Base-by-base conservation (phyloP, 768 basidiomycete genomes). In the Podaxis sp. region DNA sequence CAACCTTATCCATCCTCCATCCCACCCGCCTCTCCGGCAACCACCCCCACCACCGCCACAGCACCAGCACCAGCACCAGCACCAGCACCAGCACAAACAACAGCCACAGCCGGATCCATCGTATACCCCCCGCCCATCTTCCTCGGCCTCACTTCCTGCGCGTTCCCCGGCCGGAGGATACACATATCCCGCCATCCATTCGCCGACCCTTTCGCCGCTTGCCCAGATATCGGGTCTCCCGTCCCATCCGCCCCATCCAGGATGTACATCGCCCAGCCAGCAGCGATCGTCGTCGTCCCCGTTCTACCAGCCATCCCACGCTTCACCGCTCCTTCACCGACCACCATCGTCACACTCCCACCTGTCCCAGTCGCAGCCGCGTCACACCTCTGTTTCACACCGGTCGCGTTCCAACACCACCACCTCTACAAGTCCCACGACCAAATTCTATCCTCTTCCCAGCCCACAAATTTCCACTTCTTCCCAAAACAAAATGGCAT, bases 401-500 rank as follows among this genome's bases (percentile, higher is more conserved):
- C 61, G 61, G 51, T 21, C 64, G 63, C 25, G 62, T 61, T 54
- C 67, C 62, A n/a, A 62, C 63, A 46, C 61, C 62, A 61, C 58
- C 59, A 37, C 61, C 61, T 27, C 23, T 59, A 16, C 56, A 44
- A 53, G 52, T 37, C 55, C 55, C 61, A 23, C 62, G 59, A 10
- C 56, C 37, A 59, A 36, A 48, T 28, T 61, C 13, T 63, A 48
- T 35, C 57, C 55, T 13, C 65, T 54, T 32, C 63, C 66, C 59
- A 67, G 65, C 64, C 68, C 58, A 18, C 68, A 69, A 58, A 32
- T 32, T 32, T 32, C 32, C 32, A 9, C 32, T 32, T 9, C 32
- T 32, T 73, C 63, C 67, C 67, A 73, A 66, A 68, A 28, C 37
- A 55, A 58, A 27, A 52, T 56, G 50, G 50, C 51, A 14, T 65